Evolutionary conservation across 306 rosid genomes (phyloP).

Genomic region (Vigna hirtella): DNA sequence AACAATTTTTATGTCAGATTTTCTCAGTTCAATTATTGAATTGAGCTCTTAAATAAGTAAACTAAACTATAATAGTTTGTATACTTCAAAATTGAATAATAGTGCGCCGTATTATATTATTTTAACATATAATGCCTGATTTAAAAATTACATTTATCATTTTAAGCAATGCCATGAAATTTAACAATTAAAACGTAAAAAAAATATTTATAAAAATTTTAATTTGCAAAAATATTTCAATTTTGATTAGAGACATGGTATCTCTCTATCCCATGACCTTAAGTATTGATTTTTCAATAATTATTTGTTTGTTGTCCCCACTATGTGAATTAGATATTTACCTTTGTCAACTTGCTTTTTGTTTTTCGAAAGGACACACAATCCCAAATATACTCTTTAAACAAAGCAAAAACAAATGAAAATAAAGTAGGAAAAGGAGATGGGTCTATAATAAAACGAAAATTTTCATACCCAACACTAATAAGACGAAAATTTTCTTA

Average conservation of each 20-base stretch:
- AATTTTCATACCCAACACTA: too few relatives aligned
- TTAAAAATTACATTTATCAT: not conserved
- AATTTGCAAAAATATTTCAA: not conserved
- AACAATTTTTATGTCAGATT: not conserved
- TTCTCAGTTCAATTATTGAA: not conserved
- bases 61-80: not conserved
- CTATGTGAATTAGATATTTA: not conserved
- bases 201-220: not conserved
- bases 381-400: conserved; percentile 53
- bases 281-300: conserved; percentile 18
- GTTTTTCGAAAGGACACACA: conserved; percentile 47
- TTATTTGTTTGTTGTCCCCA: conserved; percentile 14
- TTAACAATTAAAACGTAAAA: not conserved
- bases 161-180: not conserved
- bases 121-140: not conserved
- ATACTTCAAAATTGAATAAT: too few relatives aligned
- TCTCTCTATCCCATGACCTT: not conserved
- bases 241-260: not conserved
- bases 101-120: not conserved
- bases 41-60: not conserved
- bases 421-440: not conserved
- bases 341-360: conserved; percentile 37
- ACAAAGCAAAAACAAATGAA: conserved; percentile 6
- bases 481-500: too few relatives aligned
- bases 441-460: conserved; percentile 1